These are phyloP conservation scores for Leucocoprinus leucothites DNA, from an alignment of 768 basidiomycete species.

Conservation along the genomic window DNA sequence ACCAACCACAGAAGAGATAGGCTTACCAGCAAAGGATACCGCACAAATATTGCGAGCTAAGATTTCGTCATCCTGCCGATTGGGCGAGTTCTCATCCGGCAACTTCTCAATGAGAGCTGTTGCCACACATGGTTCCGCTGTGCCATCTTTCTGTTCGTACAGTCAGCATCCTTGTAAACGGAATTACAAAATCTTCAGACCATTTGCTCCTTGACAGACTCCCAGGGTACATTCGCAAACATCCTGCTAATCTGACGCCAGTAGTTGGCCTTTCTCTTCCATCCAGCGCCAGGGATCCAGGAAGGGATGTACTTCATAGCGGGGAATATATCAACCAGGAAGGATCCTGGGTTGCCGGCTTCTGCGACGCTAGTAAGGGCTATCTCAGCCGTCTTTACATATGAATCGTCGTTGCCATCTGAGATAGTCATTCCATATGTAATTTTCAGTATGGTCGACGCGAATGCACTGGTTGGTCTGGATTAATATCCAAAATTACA, in stretches of 20 bases:
- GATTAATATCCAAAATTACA: not conserved
- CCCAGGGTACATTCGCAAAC: constrained; percentile 32
- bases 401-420: constrained; percentile 27
- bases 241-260: constrained; percentile 25
- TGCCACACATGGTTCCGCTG: constrained; percentile 6
- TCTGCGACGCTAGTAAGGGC: constrained; percentile 23
- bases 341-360: constrained; percentile 28
- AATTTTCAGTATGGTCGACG: constrained; percentile 23
- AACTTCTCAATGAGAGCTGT: constrained; percentile 7
- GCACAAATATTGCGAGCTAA: constrained; percentile 8
- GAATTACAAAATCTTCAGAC: constrained; percentile 22
- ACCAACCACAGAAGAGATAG: not conserved
- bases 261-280: constrained; percentile 30
- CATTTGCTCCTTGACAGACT: constrained; percentile 24
- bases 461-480: constrained; percentile 26
- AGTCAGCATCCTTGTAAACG: too few relatives aligned
- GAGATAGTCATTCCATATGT: constrained; percentile 30
- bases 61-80: constrained; percentile 6
- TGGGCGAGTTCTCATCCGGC: not conserved
- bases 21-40: constrained; percentile 4
- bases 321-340: constrained; percentile 32
- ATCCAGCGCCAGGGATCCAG: constrained; percentile 36
- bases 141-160: constrained; percentile 1
- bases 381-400: constrained; percentile 27
- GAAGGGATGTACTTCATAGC: constrained; percentile 32